Evolutionary conservation across 139 green algal species (phyloP).

Genomic region (Axilococcus clingmanii): DNA sequence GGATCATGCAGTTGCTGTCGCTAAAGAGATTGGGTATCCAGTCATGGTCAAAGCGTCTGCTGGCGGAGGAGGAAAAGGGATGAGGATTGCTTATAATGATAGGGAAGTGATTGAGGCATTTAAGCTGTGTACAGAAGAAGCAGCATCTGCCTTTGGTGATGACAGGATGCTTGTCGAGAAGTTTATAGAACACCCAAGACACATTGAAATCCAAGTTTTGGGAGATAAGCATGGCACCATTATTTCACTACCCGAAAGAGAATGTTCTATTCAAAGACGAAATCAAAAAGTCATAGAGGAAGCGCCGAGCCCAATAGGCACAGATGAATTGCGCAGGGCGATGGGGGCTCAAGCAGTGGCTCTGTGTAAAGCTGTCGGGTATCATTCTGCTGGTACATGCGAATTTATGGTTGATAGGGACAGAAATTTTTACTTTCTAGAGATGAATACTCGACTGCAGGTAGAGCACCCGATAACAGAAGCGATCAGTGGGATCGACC

Average conservation of each 20-base stretch:
- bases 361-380: conserved; percentile 46
- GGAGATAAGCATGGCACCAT: conserved; percentile 10
- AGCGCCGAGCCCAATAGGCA: conserved; percentile 29
- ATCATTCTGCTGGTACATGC: conserved; percentile 35
- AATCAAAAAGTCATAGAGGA: conserved; percentile 60
- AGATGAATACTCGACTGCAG: conserved; percentile 42
- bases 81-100: conserved; percentile 37
- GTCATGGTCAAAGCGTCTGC: conserved; percentile 47
- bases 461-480: conserved; percentile 36
- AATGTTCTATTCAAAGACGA: conserved; percentile 43
- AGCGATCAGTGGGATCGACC: conserved; percentile 20
- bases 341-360: conserved; percentile 51
- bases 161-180: conserved; percentile 73
- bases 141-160: conserved; percentile 58
- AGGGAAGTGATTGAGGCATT: conserved; percentile 33
- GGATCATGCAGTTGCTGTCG: conserved; percentile 17
- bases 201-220: conserved; percentile 70
- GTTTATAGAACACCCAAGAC: conserved; percentile 60
- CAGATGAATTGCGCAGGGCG: conserved; percentile 18
- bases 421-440: conserved; percentile 35
- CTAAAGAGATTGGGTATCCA: conserved; percentile 34
- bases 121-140: conserved; percentile 58
- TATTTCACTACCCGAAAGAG: conserved; percentile 33
- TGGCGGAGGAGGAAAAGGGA: conserved; percentile 45
- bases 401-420: conserved; percentile 37